A percentile compares a stretch with the other conserved stretches of the same genome.
Evolutionary conservation across 352 stramenopile genomes (phyloP).

Genomic region (Pelagophyceae sp.): DNA sequence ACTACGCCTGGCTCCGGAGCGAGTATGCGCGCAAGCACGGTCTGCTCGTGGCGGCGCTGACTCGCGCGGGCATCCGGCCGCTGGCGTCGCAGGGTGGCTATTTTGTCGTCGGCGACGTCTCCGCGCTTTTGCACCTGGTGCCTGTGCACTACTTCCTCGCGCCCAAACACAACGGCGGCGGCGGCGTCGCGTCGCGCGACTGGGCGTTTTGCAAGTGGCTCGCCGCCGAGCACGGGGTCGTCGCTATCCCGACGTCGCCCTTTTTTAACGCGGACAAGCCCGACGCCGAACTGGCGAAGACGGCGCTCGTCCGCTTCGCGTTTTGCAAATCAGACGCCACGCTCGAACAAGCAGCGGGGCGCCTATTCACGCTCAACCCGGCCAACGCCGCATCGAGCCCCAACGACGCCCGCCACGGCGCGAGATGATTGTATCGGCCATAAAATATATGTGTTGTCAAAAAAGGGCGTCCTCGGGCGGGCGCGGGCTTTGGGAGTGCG

Average conservation of each 20-base stretch:
- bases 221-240: slow-evolving; percentile 75
- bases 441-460: too few species aligned
- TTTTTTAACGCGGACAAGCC: slow-evolving; percentile 70
- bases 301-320: slow-evolving; percentile 75
- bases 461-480: too few species aligned
- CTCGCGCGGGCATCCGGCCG: slow-evolving; percentile 64
- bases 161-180: background rate
- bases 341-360: slow-evolving; percentile 65
- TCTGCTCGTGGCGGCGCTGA: slow-evolving; percentile 66
- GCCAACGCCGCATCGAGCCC: too few species aligned
- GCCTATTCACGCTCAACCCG: background rate
- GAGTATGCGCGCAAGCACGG: slow-evolving; percentile 61
- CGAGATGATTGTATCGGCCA: too few species aligned
- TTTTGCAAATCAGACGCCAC: slow-evolving; percentile 85
- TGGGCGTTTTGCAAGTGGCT: slow-evolving; percentile 87
- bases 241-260: slow-evolving; percentile 78
- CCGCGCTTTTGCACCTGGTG: background rate
- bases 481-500: too few species aligned
- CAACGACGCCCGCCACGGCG: too few species aligned
- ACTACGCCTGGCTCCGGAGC: slow-evolving; percentile 66
- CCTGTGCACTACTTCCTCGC: background rate
- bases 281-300: slow-evolving; percentile 54
- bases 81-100: slow-evolving; percentile 85
- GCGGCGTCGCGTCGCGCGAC: slow-evolving; percentile 38
- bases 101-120: slow-evolving; percentile 72